These are phyloP conservation scores for Saksenaea vasiformis DNA, from an alignment of 371 early-diverging fungal species.

Conservation along the genomic window DNA sequence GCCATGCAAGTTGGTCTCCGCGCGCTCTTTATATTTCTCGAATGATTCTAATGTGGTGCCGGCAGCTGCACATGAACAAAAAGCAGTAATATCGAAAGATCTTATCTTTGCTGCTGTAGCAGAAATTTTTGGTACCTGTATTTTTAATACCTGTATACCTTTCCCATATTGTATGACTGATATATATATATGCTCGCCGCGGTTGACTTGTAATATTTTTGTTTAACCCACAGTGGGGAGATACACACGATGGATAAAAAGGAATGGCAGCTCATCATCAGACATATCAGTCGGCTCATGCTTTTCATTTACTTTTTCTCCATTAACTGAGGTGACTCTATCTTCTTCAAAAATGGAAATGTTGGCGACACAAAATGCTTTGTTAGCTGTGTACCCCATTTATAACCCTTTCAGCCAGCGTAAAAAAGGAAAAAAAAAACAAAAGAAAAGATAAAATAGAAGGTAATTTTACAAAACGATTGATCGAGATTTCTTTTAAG, in stretches of 20 bases:
- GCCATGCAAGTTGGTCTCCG: slow-evolving; percentile 41
- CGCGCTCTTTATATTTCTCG: slow-evolving; percentile 32
- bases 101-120: neutral
- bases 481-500: neutral
- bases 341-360: neutral
- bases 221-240: too few relatives aligned
- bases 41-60: slow-evolving; percentile 42
- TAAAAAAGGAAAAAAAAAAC: neutral
- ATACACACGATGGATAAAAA: too few relatives aligned
- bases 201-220: too few relatives aligned
- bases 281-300: too few relatives aligned
- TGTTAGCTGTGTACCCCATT: neutral
- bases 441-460: neutral
- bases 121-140: too few relatives aligned
- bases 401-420: neutral
- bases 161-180: too few relatives aligned
- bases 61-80: slow-evolving; percentile 17
- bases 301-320: too few relatives aligned
- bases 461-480: neutral
- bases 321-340: neutral
- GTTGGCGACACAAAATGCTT: neutral
- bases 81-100: slow-evolving; percentile 4
- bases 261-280: too few relatives aligned
- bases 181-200: too few relatives aligned
- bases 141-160: too few relatives aligned